phyloP scores from a whole-genome alignment of 225 moss, liverwort and hornwort genomes.

The Pseudisothecium myosuroides region DNA sequence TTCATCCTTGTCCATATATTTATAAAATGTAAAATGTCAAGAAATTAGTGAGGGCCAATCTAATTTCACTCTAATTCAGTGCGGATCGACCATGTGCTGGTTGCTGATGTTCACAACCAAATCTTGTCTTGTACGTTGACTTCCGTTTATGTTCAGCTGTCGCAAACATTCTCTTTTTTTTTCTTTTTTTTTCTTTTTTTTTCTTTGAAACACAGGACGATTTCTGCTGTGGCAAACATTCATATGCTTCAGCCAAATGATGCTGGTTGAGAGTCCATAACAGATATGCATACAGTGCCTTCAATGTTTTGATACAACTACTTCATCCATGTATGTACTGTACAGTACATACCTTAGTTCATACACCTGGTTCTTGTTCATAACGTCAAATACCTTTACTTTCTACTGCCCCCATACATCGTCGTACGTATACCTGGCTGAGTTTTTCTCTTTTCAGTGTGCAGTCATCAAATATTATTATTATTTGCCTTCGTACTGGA shows the following conservation, averaged over 20 bases:
- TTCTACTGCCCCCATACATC: background rate
- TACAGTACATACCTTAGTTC: background rate
- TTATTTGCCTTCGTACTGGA: background rate
- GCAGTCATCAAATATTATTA: background rate
- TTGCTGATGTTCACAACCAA: too few relatives aligned
- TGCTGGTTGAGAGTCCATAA: background rate
- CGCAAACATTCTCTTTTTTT: too few relatives aligned
- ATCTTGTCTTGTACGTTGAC: too few relatives aligned
- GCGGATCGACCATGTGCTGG: too few relatives aligned
- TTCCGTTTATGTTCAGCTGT: too few relatives aligned
- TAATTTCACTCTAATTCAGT: too few relatives aligned
- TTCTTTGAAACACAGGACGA: too few relatives aligned
- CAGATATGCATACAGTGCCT: background rate
- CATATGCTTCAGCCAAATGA: background rate
- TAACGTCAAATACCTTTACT: background rate
- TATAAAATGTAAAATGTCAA: too few relatives aligned
- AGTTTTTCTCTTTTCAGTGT: background rate
- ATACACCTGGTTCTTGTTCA: background rate
- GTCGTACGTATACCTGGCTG: background rate
- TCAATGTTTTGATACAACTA: background rate
- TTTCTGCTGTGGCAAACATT: background rate
- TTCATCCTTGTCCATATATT: too few relatives aligned
- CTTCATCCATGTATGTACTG: background rate
- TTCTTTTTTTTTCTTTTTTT: too few relatives aligned
- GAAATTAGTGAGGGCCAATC: too few relatives aligned